Base-by-base conservation (phyloP, 228 moss, liverwort and hornwort genomes). In the Sphagnum fallax region DNA sequence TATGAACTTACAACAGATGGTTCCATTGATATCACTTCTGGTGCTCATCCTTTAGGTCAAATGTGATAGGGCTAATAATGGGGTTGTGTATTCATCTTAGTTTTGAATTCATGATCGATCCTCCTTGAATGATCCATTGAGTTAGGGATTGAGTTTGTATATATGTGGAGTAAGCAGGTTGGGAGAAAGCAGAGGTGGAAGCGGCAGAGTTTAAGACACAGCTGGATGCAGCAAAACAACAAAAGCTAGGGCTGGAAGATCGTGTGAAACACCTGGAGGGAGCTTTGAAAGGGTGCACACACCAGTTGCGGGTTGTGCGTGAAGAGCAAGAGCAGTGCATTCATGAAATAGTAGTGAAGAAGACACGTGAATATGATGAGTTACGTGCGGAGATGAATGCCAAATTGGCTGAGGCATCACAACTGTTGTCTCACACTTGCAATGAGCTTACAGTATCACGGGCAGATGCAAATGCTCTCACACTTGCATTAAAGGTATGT, bases 271-370 rank as follows among this genome's bases (percentile, higher is more conserved):
- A 81, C 67, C 57, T 81, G 59, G 81, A 81, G 57, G 81, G 81
- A 5, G 81, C 81, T 6, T 32, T 81, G 18, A 77, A 81, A 55
- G 81, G 77, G 67, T 81, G 81, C 61, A 81, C 77, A 74, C 77
- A 69, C 47, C 81, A 81, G 58, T 72, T 77, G 5, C 64, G 81
- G 61, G 77, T 77, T 52, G 81, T 81, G 10, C 71, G 81, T 47
- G 81, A 81, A 69, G 77, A 81, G 32, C 77, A 81, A 47, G 81
- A 81, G 81, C 74, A 77, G 59, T 74, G 71, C 66, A 75, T 81
- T 50, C 81, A 81, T 15, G 81, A 81, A 59, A 81, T 74, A 8
- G 67, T 76, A 32, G 80, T 80, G 49, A 73, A 80, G 47, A 76
- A 80, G 67, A 76, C 80, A 48, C 75, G 70, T 12, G 73, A 73